phyloP scores from a whole-genome alignment of 768 basidiomycete species.

The Xerocomellus amylosporus region DNA sequence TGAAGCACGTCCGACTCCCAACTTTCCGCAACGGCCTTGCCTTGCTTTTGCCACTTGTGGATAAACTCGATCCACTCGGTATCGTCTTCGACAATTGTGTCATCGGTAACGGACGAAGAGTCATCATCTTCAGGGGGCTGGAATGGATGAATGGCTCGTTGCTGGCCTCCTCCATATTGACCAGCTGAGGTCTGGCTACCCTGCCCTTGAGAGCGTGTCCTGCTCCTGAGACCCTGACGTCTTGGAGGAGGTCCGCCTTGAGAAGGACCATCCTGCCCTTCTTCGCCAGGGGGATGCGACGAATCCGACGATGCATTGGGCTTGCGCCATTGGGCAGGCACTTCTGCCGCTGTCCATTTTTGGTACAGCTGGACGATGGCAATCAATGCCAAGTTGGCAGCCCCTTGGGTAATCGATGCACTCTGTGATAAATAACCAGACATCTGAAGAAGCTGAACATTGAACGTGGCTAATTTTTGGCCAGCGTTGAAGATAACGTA shows the following conservation, averaged over 20 bases:
- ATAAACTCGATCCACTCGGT: constrained; percentile 1
- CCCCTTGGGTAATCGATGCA: too few relatives aligned
- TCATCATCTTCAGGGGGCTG: neutral
- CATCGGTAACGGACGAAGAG: neutral
- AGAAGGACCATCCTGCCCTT: neutral
- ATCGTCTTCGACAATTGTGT: neutral
- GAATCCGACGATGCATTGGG: too few relatives aligned
- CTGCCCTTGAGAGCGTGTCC: neutral
- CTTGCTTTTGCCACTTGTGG: neutral
- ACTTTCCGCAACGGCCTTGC: neutral
- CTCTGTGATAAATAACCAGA: too few relatives aligned
- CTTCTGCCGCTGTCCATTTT: too few relatives aligned
- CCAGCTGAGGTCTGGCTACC: neutral
- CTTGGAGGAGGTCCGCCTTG: neutral
- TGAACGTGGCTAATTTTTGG: neutral
- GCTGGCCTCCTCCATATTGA: neutral
- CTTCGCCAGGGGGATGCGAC: neutral
- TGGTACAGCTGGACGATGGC: too few relatives aligned
- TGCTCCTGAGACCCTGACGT: neutral
- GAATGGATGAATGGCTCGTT: neutral
- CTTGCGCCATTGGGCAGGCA: too few relatives aligned
- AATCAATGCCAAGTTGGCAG: too few relatives aligned
- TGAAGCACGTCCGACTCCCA: neutral
- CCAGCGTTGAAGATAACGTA: neutral
- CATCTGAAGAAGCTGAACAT: too few relatives aligned